These are phyloP conservation scores for Alternaria hordeiaustralica DNA, from an alignment of 2,329 filamentous ascomycete species.

Conservation along the genomic window DNA sequence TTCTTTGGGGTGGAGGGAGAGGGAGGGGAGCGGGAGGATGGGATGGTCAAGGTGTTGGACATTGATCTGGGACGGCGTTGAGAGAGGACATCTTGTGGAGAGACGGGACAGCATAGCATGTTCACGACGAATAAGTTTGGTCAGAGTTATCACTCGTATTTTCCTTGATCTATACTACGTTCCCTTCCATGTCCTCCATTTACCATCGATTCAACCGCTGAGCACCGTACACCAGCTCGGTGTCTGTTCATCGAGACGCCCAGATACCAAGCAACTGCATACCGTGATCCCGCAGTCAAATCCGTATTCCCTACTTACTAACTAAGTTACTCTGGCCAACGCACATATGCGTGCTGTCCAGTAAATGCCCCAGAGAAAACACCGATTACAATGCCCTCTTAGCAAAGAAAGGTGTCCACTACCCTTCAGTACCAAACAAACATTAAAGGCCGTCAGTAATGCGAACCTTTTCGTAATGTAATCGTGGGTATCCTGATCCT, in stretches of 20 bases:
- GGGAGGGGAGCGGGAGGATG: conserved; percentile 14
- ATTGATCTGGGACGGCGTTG: conserved; percentile 54
- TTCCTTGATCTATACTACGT: conserved; percentile 1
- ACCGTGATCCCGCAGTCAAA: neutral
- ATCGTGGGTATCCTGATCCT: conserved; percentile 23
- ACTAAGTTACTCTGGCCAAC: neutral
- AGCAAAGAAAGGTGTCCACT: neutral
- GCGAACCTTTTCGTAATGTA: conserved; percentile 3
- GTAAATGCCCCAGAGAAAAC: neutral
- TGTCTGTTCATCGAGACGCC: neutral
- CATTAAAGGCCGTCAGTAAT: conserved; percentile 3
- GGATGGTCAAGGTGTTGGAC: conserved; percentile 53
- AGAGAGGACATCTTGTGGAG: neutral
- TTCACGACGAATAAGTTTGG: neutral
- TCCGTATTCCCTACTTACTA: neutral
- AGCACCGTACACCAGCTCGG: neutral
- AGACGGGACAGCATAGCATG: neutral
- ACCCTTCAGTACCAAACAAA: neutral
- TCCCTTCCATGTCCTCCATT: neutral
- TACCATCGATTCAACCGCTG: neutral
- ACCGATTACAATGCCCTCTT: neutral
- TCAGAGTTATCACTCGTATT: neutral
- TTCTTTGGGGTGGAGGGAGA: conserved; percentile 65
- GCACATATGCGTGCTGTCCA: neutral
- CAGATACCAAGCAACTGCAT: neutral